Conservation (phyloP, 805 yeast species). For the Kazachstania taianensis region DNA sequence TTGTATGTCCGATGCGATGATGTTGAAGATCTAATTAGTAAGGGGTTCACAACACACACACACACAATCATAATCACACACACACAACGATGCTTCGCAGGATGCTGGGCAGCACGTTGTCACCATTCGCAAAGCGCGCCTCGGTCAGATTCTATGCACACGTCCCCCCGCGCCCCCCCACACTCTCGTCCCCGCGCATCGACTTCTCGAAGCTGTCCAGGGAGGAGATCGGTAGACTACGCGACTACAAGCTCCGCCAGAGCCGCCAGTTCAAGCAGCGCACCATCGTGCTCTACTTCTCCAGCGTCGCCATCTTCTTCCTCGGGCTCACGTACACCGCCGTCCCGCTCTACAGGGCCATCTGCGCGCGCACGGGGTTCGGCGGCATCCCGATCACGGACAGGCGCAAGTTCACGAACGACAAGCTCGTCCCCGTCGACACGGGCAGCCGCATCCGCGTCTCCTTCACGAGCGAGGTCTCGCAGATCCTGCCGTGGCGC, state of each 20-base stretch:
- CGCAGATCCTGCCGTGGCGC: slow-evolving; percentile 87
- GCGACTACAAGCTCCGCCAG: slow-evolving; percentile 13
- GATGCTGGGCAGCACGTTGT: too few species aligned
- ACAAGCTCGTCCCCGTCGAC: slow-evolving; percentile 79
- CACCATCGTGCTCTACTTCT: slow-evolving; percentile 55
- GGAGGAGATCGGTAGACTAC: slow-evolving; percentile 18
- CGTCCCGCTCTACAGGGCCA: slow-evolving; percentile 83
- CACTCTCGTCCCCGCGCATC: slow-evolving; percentile 2
- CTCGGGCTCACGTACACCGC: slow-evolving; percentile 78
- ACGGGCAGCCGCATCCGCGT: slow-evolving; percentile 71
- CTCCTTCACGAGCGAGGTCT: slow-evolving; percentile 86
- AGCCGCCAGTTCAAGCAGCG: slow-evolving; percentile 32
- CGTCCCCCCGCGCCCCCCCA: background rate
- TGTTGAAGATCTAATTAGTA: background rate
- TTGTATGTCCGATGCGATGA: background rate
- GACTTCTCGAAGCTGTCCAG: slow-evolving; percentile 20
- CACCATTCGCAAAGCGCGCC: too few species aligned
- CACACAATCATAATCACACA: too few species aligned
- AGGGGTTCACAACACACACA: background rate
- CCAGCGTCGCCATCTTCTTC: slow-evolving; percentile 59
- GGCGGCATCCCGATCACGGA: slow-evolving; percentile 95
- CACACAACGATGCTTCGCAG: too few species aligned
- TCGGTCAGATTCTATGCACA: too few species aligned
- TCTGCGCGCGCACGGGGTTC: slow-evolving; percentile 92
- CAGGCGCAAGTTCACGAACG: slow-evolving; percentile 66